Conservation (phyloP, 2,329 filamentous ascomycete genomes). For the Neonectria neomacrospora region DNA sequence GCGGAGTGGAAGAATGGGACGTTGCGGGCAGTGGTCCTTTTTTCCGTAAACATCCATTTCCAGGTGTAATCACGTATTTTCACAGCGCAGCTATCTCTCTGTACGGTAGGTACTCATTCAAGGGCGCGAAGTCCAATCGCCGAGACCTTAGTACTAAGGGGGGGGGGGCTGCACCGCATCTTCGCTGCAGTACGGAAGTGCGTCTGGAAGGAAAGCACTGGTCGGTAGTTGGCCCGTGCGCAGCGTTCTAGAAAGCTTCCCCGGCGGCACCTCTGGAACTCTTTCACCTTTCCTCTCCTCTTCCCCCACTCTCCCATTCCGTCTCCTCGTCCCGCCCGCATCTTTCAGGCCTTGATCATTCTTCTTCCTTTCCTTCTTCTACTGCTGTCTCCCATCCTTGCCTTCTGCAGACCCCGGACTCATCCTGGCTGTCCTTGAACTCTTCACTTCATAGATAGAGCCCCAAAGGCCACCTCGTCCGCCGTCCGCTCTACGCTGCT, state of each 20-base stretch:
- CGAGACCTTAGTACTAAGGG: no score
- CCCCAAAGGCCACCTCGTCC: neutral
- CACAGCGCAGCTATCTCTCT: no score
- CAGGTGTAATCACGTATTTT: neutral
- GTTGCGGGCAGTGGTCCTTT: neutral
- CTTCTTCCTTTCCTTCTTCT: constrained; percentile 13
- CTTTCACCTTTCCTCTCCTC: constrained; percentile 27
- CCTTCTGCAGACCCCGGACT: constrained; percentile 23
- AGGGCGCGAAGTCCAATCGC: constrained; percentile 26
- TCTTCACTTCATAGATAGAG: constrained; percentile 19
- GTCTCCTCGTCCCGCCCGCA: constrained; percentile 21
- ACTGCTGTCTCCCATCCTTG: constrained; percentile 4
- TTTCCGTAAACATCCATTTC: neutral
- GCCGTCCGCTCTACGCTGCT: neutral
- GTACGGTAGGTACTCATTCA: no score
- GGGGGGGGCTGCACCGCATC: constrained; percentile 46
- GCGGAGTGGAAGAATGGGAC: neutral
- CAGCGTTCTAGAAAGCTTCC: constrained; percentile 47
- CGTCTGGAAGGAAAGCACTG: constrained; percentile 40
- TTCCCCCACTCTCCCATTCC: constrained; percentile 26
- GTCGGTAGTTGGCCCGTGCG: constrained; percentile 36
- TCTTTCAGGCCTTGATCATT: constrained; percentile 23
- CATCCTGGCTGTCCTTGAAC: constrained; percentile 25
- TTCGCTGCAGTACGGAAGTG: constrained; percentile 40
- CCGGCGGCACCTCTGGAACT: constrained; percentile 36